Percentiles rank a stretch among this genome's conserved stretches.
These are phyloP conservation scores for Echria macrotheca DNA, from an alignment of 495 filamentous ascomycete genomes.

Conservation along the genomic window DNA sequence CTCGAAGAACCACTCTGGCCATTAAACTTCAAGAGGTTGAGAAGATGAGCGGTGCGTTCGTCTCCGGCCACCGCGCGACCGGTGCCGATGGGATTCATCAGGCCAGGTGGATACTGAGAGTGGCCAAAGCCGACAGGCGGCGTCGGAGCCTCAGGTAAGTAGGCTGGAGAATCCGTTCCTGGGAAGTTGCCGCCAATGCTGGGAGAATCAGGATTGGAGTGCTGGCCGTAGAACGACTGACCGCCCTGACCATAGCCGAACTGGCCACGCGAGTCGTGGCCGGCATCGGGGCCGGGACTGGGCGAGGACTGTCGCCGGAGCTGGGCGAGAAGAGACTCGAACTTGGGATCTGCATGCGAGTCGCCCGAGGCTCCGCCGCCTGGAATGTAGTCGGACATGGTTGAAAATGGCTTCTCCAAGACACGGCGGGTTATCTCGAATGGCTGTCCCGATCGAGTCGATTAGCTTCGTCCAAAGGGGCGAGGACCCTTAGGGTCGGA, in stretches of 20 bases:
- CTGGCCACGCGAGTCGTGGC: conserved; percentile 19
- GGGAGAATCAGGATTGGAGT: conserved; percentile 27
- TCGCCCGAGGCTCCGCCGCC: conserved; percentile 28
- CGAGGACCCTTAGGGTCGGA: too few relatives aligned
- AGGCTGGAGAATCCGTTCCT: conserved; percentile 35
- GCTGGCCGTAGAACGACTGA: conserved; percentile 37
- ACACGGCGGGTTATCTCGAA: conserved; percentile 2
- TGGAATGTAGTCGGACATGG: conserved; percentile 42
- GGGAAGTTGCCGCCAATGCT: conserved; percentile 19
- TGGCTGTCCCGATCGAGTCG: too few relatives aligned
- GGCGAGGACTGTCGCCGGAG: conserved; percentile 31
- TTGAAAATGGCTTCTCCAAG: background rate
- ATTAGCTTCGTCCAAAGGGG: too few relatives aligned
- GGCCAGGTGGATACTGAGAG: conserved; percentile 36
- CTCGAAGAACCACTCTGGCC: conserved; percentile 39
- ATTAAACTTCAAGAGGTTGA: conserved; percentile 85
- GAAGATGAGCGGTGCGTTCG: conserved; percentile 63
- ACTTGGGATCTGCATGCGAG: conserved; percentile 18
- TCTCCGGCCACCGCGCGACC: conserved; percentile 37
- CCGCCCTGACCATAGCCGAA: conserved; percentile 28
- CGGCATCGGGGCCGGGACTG: conserved; percentile 20
- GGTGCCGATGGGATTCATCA: conserved; percentile 37
- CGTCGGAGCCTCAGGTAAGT: conserved; percentile 43
- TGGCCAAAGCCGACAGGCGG: conserved; percentile 39
- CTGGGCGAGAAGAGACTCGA: conserved; percentile 34